Percentiles rank a stretch among this genome's conserved stretches.
Evolutionary conservation across 2,329 filamentous ascomycete genomes (phyloP).

Genomic region (Penicillium sp.): DNA sequence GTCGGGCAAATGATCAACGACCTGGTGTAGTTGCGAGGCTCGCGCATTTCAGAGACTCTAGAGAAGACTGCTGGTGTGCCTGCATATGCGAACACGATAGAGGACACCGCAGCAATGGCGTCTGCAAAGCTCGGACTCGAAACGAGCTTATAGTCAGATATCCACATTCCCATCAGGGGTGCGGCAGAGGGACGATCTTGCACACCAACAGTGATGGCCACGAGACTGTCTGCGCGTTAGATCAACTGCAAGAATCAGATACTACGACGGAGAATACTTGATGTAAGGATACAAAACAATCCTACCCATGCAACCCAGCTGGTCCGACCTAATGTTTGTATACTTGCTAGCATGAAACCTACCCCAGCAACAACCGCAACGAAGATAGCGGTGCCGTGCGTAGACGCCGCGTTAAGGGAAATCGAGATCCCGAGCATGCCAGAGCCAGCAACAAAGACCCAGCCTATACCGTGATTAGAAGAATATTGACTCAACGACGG

Average conservation of each 20-base stretch:
- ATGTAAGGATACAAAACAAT: conserved; percentile 13
- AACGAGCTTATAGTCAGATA: conserved; percentile 31
- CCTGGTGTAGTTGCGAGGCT: conserved; percentile 34
- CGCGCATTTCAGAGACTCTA: conserved; percentile 40
- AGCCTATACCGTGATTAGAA: conserved; percentile 21
- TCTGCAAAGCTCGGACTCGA: conserved; percentile 23
- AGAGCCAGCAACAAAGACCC: conserved; percentile 43
- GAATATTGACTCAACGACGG: neutral
- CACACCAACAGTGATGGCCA: conserved; percentile 32
- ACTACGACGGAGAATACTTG: conserved; percentile 14
- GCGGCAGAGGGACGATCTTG: conserved; percentile 36
- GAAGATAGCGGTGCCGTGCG: conserved; percentile 36
- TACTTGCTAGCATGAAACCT: conserved; percentile 31
- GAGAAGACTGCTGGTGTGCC: conserved; percentile 34
- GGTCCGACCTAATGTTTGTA: conserved; percentile 37
- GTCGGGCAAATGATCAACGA: conserved; percentile 35
- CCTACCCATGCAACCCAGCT: conserved; percentile 41
- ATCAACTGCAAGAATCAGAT: neutral
- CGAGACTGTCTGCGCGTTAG: conserved; percentile 16
- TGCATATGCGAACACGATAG: conserved; percentile 25
- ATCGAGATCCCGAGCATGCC: conserved; percentile 47
- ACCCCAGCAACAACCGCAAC: conserved; percentile 26
- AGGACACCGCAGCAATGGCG: conserved; percentile 26
- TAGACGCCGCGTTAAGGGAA: conserved; percentile 43
- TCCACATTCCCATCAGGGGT: conserved; percentile 30